Percentiles rank a stretch among this genome's conserved stretches.
These are phyloP conservation scores for Neurospora pannonica DNA, from an alignment of 495 filamentous ascomycete genomes.

Conservation along the genomic window DNA sequence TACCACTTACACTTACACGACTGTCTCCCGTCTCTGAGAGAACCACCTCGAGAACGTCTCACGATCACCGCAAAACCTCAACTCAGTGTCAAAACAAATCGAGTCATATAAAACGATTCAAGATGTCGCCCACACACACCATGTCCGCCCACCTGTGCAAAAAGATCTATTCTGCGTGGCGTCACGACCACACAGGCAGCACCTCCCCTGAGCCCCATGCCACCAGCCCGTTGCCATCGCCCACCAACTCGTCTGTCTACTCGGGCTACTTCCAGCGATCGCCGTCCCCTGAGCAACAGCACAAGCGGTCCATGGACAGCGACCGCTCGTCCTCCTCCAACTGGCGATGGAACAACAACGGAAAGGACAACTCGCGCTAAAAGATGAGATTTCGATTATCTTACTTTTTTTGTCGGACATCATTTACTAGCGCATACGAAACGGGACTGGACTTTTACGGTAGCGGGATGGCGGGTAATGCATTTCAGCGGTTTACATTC, in stretches of 20 bases:
- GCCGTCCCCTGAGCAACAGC: constrained; percentile 21
- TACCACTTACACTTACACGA: neutral
- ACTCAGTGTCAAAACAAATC: neutral
- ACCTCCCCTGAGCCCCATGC: constrained; percentile 21
- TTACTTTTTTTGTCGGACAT: neutral
- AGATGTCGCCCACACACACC: constrained; percentile 43
- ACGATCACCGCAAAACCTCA: neutral
- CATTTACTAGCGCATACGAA: neutral
- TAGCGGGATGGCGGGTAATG: neutral
- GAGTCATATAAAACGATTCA: constrained; percentile 1
- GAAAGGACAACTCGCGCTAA: neutral
- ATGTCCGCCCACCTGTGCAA: constrained; percentile 45
- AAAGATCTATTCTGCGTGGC: constrained; percentile 40
- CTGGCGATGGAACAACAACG: neutral
- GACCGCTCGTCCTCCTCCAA: constrained; percentile 23
- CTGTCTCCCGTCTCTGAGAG: neutral
- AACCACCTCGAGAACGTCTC: neutral
- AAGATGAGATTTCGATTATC: too few species aligned
- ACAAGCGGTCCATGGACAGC: constrained; percentile 34
- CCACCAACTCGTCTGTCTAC: constrained; percentile 5
- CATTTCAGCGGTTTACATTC: neutral
- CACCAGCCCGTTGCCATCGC: constrained; percentile 17
- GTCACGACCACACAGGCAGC: constrained; percentile 21
- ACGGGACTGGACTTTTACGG: neutral
- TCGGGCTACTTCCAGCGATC: constrained; percentile 27